These are phyloP conservation scores for Coffea canephora DNA, from an alignment of 257 asterid genomes.

Conservation along the genomic window DNA sequence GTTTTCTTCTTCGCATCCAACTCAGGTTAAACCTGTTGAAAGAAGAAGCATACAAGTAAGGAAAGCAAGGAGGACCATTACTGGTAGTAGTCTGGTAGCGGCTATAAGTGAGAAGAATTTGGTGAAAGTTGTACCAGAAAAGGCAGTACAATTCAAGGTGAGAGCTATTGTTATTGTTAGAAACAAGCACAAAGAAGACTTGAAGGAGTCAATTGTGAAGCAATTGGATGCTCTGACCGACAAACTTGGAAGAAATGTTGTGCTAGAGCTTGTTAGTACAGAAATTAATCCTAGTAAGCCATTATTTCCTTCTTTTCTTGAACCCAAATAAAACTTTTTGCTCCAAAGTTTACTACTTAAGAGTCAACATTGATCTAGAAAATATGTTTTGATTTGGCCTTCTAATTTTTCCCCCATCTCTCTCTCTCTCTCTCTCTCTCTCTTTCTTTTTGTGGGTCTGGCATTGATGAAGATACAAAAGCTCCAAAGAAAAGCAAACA, in stretches of 20 bases:
- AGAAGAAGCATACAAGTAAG: conserved; percentile 24
- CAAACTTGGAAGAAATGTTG: conserved; percentile 76
- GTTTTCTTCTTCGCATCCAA: conserved; percentile 20
- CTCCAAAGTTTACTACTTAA: not conserved
- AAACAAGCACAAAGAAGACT: conserved; percentile 75
- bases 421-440: no score
- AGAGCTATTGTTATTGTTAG: conserved; percentile 81
- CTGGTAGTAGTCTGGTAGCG: conserved; percentile 34
- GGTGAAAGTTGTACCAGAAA: conserved; percentile 65
- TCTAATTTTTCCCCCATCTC: no score
- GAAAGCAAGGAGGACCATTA: conserved; percentile 11
- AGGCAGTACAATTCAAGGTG: conserved; percentile 68
- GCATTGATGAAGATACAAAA: conserved; percentile 47
- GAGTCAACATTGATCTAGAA: not conserved
- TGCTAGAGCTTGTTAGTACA: conserved; percentile 64
- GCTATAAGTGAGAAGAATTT: conserved; percentile 70
- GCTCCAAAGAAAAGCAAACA: conserved; percentile 66
- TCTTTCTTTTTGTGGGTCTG: not conserved
- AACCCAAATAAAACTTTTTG: not conserved
- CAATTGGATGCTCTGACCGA: conserved; percentile 80
- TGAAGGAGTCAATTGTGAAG: conserved; percentile 61
- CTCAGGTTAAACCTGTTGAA: conserved; percentile 23
- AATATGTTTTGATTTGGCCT: not conserved
- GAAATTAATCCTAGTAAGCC: conserved; percentile 81
- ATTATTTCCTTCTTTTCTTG: not conserved